Conservation (phyloP, 2,329 filamentous ascomycete genomes). For the Aspergillus thermomutatus region DNA sequence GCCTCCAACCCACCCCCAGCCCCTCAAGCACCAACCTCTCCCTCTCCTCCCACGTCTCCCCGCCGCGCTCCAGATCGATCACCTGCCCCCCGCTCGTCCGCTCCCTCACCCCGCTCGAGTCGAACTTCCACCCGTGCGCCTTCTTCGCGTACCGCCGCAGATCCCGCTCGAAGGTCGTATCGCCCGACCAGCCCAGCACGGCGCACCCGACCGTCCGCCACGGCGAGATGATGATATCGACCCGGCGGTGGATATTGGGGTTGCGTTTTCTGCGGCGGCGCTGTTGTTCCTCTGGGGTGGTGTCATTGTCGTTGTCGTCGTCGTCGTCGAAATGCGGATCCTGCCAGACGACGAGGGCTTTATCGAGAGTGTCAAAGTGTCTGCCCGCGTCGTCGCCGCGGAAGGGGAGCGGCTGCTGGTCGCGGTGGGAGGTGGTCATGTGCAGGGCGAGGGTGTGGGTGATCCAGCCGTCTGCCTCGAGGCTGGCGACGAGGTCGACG, state of each 20-base stretch:
- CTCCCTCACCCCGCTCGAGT: slow-evolving; percentile 79
- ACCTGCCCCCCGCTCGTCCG: slow-evolving; percentile 63
- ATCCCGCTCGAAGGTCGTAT: slow-evolving; percentile 86
- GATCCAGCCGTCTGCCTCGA: slow-evolving; percentile 69
- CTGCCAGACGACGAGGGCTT: slow-evolving; percentile 91
- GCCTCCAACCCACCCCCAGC: slow-evolving; percentile 65
- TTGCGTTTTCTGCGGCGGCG: slow-evolving; percentile 47
- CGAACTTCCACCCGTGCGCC: slow-evolving; percentile 74
- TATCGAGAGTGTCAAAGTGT: slow-evolving; percentile 84
- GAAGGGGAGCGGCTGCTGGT: slow-evolving; percentile 62
- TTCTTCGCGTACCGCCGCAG: slow-evolving; percentile 75
- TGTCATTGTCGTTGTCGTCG: slow-evolving; percentile 11
- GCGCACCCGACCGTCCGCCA: slow-evolving; percentile 90
- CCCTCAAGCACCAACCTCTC: slow-evolving; percentile 79
- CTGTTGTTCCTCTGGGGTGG: slow-evolving; percentile 9
- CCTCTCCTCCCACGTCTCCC: slow-evolving; percentile 62
- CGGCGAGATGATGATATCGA: slow-evolving; percentile 87
- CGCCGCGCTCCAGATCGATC: slow-evolving; percentile 60
- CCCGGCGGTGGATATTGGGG: slow-evolving; percentile 72
- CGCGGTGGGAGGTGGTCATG: slow-evolving; percentile 66
- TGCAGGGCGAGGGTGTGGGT: slow-evolving; percentile 77
- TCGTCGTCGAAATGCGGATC: slow-evolving; percentile 52
- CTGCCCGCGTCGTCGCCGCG: slow-evolving; percentile 42
- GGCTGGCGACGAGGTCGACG: slow-evolving; percentile 62
- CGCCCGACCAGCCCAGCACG: slow-evolving; percentile 82